A percentile compares a stretch with the other conserved stretches of the same genome.
Evolutionary conservation across 257 asterid genomes (phyloP).

Genomic region (Solanum commersonii): DNA sequence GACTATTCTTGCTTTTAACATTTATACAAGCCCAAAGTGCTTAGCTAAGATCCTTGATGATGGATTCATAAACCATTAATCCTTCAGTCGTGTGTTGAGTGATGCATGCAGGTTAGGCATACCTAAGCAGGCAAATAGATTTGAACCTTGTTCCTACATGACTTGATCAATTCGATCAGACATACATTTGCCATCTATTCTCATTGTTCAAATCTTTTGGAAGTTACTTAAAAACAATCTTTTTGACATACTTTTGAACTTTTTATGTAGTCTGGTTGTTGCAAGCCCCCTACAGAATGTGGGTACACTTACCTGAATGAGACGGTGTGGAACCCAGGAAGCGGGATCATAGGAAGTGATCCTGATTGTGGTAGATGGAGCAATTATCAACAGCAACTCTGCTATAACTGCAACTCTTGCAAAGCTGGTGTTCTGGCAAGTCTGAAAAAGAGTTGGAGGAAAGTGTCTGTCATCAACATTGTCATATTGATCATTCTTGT

Average conservation of each 20-base stretch:
- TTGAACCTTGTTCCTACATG: not conserved
- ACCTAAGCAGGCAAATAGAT: not conserved
- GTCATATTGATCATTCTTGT: constrained; percentile 60
- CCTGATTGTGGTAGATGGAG: constrained; percentile 61
- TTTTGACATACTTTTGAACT: not conserved
- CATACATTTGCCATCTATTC: not conserved
- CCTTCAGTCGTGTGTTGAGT: not conserved
- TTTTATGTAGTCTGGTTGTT: constrained; percentile 70
- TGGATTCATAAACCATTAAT: not conserved
- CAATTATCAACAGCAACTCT: constrained; percentile 53
- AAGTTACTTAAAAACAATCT: not conserved
- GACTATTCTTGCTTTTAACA: not conserved
- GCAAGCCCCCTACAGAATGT: constrained; percentile 86
- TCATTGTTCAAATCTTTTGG: not conserved
- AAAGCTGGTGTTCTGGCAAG: constrained; percentile 87
- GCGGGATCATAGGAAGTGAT: constrained; percentile 34
- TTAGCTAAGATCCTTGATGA: not conserved
- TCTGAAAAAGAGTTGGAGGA: constrained; percentile 85
- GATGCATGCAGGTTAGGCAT: not conserved
- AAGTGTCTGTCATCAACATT: constrained; percentile 64
- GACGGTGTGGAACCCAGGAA: constrained; percentile 45
- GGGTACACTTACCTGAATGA: constrained; percentile 56
- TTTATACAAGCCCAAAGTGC: not conserved
- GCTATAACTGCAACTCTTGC: constrained; percentile 71
- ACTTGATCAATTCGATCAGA: not conserved